phyloP scores from a whole-genome alignment of 2,329 filamentous ascomycete genomes.

The Neoarthrinium moseri region DNA sequence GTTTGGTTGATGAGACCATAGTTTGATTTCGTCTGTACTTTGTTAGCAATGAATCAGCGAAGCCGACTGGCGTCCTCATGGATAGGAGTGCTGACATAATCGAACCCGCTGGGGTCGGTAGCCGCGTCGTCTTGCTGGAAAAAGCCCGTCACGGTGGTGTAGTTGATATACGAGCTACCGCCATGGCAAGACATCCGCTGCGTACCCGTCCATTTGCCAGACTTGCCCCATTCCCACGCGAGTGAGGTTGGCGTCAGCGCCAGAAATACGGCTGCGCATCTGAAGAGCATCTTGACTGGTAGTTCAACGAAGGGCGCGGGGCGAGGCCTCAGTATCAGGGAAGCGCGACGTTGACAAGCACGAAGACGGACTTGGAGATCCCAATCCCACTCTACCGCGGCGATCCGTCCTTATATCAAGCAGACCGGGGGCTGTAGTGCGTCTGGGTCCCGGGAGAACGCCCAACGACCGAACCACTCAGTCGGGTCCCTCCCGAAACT shows the following conservation, averaged over 20 bases:
- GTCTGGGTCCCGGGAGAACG: no score
- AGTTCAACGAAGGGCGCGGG: not conserved
- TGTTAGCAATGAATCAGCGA: slow-evolving; percentile 9
- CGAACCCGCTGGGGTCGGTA: slow-evolving; percentile 57
- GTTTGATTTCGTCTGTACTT: slow-evolving; percentile 52
- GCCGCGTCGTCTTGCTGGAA: slow-evolving; percentile 62
- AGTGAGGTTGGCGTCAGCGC: slow-evolving; percentile 18
- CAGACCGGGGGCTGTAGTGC: no score
- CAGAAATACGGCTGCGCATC: slow-evolving; percentile 8
- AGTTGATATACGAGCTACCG: slow-evolving; percentile 46
- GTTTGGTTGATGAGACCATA: slow-evolving; percentile 65
- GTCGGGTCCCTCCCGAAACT: not conserved
- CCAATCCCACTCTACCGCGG: not conserved
- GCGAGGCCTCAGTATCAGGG: not conserved
- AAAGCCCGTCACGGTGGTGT: slow-evolving; percentile 59
- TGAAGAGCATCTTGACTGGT: not conserved
- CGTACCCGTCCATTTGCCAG: slow-evolving; percentile 17
- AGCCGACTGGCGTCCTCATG: not conserved
- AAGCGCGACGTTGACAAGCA: not conserved
- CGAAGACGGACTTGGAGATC: not conserved
- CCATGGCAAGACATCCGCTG: slow-evolving; percentile 14
- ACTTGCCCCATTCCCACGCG: slow-evolving; percentile 20
- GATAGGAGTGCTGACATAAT: slow-evolving; percentile 52
- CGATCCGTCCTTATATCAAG: not conserved
- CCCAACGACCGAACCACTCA: not conserved